Evolutionary conservation across 495 filamentous ascomycete species (phyloP).

Genomic region (Lineolata rhizophorae): DNA sequence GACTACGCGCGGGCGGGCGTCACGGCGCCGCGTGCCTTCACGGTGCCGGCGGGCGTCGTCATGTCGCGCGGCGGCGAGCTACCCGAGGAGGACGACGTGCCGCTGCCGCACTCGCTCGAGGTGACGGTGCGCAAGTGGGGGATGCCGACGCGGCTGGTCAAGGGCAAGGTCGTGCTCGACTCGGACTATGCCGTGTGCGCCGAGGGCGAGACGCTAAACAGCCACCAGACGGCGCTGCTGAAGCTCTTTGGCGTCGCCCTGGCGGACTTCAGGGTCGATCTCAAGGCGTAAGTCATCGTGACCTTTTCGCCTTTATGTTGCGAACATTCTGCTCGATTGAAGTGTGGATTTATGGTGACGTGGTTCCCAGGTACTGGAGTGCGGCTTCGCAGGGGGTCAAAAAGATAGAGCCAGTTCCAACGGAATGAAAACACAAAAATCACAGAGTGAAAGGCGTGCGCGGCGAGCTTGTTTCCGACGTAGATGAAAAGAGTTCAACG

Average conservation of each 20-base stretch:
- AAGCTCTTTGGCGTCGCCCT: slow-evolving; percentile 83
- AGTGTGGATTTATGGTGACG: too few species aligned
- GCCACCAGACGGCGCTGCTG: slow-evolving; percentile 71
- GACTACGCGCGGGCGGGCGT: slow-evolving; percentile 85
- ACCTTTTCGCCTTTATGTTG: too few species aligned
- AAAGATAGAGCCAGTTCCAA: too few species aligned
- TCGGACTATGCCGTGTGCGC: slow-evolving; percentile 53
- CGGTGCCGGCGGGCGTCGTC: slow-evolving; percentile 55
- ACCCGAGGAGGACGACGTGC: slow-evolving; percentile 57
- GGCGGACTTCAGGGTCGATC: slow-evolving; percentile 64
- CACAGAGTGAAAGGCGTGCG: too few species aligned
- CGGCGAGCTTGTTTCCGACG: too few species aligned
- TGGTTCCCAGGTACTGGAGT: too few species aligned
- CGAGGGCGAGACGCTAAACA: slow-evolving; percentile 63
- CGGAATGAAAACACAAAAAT: too few species aligned
- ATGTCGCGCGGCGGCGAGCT: slow-evolving; percentile 59
- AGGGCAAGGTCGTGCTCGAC: slow-evolving; percentile 71
- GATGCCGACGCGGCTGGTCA: slow-evolving; percentile 67
- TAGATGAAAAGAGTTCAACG: too few species aligned
- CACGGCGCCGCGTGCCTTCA: slow-evolving; percentile 46
- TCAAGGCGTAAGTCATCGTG: slow-evolving; percentile 68
- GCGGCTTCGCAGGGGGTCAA: too few species aligned
- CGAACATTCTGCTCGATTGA: too few species aligned
- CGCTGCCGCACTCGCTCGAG: slow-evolving; percentile 69
- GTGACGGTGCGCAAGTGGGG: slow-evolving; percentile 67